Percentiles rank a stretch among this genome's conserved stretches.
Evolutionary conservation across 805 yeast species (phyloP).

Genomic region (Sugiyamaella floridensis): DNA sequence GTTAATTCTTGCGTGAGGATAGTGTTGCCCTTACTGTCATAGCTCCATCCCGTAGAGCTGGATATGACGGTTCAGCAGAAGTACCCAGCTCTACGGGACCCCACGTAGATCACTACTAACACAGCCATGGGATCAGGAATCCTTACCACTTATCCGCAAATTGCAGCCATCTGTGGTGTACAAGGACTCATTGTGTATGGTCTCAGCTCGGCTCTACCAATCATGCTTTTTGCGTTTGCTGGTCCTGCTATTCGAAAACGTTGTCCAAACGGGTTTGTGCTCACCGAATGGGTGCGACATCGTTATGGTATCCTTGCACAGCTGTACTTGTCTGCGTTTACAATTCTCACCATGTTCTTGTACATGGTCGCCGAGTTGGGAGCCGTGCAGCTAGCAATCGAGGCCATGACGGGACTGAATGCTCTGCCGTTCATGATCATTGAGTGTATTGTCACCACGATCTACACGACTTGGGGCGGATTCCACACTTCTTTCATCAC

Average conservation of each 20-base stretch:
- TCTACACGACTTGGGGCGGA: conserved; percentile 84
- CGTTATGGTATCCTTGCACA: conserved; percentile 71
- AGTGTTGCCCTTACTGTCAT: conserved; percentile 17
- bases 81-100: conserved; percentile 9
- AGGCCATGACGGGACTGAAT: conserved; percentile 67
- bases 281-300: conserved; percentile 90
- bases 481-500: conserved; percentile 83
- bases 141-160: conserved; percentile 75
- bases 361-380: conserved; percentile 84
- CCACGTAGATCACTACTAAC: conserved; percentile 10
- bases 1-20: conserved; percentile 80
- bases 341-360: conserved; percentile 68
- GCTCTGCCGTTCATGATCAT: conserved; percentile 78
- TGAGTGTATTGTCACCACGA: conserved; percentile 79
- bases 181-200: conserved; percentile 83
- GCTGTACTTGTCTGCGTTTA: conserved; percentile 69
- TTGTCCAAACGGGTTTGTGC: conserved; percentile 85
- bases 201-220: conserved; percentile 73
- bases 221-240: conserved; percentile 69
- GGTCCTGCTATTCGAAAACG: conserved; percentile 74
- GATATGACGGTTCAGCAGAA: neutral
- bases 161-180: conserved; percentile 78
- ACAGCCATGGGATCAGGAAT: conserved; percentile 86
- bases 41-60: neutral
- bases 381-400: conserved; percentile 70